phyloP scores from a whole-genome alignment of 805 yeast species.

The Ogataea haglerorum region DNA sequence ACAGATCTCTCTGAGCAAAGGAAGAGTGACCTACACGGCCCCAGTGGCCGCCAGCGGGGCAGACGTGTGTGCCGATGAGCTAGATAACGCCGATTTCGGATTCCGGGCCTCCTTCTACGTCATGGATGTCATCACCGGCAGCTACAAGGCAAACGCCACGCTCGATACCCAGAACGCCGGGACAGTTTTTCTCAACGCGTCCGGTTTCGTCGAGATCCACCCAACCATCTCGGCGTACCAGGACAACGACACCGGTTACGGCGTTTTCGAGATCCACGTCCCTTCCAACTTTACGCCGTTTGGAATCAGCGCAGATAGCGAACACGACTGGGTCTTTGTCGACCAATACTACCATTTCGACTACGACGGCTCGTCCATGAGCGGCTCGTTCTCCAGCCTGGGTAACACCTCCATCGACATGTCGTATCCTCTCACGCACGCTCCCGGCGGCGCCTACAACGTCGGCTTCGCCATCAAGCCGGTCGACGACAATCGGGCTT shows the following conservation, averaged over 20 bases:
- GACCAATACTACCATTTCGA: conserved; percentile 4
- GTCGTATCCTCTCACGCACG: conserved; percentile 2
- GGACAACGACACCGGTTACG: conserved; percentile 7
- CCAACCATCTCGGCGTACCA: conserved; percentile 7
- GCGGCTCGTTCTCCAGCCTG: conserved; percentile 1
- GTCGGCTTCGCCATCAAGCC: conserved; percentile 12
- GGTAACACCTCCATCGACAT: conserved; percentile 4
- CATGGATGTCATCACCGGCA: background rate
- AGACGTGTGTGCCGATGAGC: conserved; percentile 1
- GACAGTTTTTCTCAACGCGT: background rate
- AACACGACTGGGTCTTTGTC: conserved; percentile 6
- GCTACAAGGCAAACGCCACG: conserved; percentile 3
- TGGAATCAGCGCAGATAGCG: conserved; percentile 5
- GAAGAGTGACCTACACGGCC: background rate
- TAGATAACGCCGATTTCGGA: background rate
- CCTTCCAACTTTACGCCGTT: conserved; percentile 13
- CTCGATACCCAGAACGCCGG: conserved; percentile 1
- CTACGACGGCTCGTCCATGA: conserved; percentile 1
- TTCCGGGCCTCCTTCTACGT: background rate
- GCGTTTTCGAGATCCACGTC: conserved; percentile 11
- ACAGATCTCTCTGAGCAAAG: background rate
- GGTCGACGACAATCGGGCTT: background rate
- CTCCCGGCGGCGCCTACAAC: conserved; percentile 5
- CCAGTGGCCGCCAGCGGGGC: background rate
- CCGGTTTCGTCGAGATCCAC: background rate